These are phyloP conservation scores for Tephrocybe sp. DNA, from an alignment of 768 basidiomycete genomes.

Conservation along the genomic window DNA sequence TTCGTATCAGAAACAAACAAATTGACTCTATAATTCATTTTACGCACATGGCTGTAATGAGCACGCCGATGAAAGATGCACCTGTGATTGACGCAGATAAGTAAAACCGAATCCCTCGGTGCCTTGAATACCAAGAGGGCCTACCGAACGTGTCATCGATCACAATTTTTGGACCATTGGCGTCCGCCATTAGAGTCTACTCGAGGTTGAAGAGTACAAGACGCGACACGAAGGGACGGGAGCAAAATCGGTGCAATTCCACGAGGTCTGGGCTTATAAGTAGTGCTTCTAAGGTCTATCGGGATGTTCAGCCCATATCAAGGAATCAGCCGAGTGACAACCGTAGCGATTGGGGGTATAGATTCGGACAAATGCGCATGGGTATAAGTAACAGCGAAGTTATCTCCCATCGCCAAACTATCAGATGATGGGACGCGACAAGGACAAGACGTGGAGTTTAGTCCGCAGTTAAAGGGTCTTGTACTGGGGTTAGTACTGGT, in stretches of 20 bases:
- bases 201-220: not conserved
- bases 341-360: no score
- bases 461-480: no score
- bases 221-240: not conserved
- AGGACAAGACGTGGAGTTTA: no score
- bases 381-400: no score
- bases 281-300: conserved; percentile 1
- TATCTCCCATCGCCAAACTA: no score
- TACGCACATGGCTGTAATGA: conserved; percentile 31
- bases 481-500: no score
- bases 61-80: conserved; percentile 28
- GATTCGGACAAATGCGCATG: no score
- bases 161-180: not conserved
- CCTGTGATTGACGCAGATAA: conserved; percentile 16
- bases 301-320: not conserved
- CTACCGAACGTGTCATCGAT: conserved; percentile 26
- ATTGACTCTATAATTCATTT: not conserved
- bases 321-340: no score
- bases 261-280: not conserved
- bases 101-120: not conserved
- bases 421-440: no score
- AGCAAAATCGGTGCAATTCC: not conserved
- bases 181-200: conserved; percentile 3
- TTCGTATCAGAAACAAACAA: not conserved
- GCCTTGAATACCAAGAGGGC: not conserved